phyloP scores from a whole-genome alignment of 1,284 basidiomycete species.

The Schizopora paradoxa region DNA sequence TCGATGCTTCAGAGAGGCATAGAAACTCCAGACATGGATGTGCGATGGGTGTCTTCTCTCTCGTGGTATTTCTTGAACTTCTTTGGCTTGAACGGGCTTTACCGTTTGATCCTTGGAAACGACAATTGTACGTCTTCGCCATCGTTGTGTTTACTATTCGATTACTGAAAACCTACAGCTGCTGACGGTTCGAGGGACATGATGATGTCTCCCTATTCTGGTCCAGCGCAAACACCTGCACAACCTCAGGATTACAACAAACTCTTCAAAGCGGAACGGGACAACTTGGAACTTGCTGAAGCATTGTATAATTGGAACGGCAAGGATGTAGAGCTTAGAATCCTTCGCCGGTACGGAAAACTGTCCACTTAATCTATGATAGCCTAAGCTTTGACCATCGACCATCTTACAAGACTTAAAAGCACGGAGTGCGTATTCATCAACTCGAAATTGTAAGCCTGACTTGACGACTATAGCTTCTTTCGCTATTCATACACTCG shows the following conservation, averaged over 20 bases:
- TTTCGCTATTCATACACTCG: too few relatives aligned
- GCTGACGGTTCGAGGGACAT: slow-evolving; percentile 75
- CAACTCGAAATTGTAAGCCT: too few relatives aligned
- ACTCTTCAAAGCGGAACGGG: slow-evolving; percentile 86
- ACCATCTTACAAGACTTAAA: too few relatives aligned
- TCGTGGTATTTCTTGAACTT: slow-evolving; percentile 99
- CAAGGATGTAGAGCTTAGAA: slow-evolving; percentile 71
- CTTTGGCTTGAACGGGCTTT: slow-evolving; percentile 94
- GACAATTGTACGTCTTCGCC: slow-evolving; percentile 70
- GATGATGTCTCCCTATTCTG: slow-evolving; percentile 67
- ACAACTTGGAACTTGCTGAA: slow-evolving; percentile 90
- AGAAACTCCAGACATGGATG: slow-evolving; percentile 95
- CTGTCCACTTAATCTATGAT: slow-evolving; percentile 24
- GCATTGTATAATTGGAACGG: slow-evolving; percentile 81
- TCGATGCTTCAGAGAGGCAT: slow-evolving; percentile 98
- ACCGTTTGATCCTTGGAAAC: slow-evolving; percentile 87
- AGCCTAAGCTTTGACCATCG: too few relatives aligned
- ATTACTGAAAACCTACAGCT: slow-evolving; percentile 37
- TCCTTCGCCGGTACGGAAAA: slow-evolving; percentile 73
- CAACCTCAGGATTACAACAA: slow-evolving; percentile 83
- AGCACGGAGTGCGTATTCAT: too few relatives aligned
- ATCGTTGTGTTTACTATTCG: background rate
- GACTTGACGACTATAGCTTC: too few relatives aligned
- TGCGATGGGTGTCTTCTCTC: slow-evolving; percentile 97
- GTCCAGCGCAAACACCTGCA: slow-evolving; percentile 46